A percentile compares a stretch with the other conserved stretches of the same genome.
phyloP scores from a whole-genome alignment of 345 rosid species.

The Melaleuca alternifolia region DNA sequence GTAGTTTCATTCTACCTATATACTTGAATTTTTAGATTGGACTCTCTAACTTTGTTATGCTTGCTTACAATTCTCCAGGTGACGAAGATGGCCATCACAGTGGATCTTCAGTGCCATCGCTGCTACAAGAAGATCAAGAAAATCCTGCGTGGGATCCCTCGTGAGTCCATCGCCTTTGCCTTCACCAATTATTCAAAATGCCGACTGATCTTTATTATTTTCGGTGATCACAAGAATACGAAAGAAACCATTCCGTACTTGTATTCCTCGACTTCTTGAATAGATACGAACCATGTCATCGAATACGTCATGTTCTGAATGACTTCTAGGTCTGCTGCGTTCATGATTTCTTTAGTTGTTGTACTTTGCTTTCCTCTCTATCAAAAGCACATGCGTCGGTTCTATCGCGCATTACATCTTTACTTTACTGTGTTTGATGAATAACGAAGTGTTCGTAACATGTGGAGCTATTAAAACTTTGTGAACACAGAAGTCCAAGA shows the following conservation, averaged over 20 bases:
- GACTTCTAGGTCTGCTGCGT: not conserved
- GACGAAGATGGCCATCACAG: not conserved
- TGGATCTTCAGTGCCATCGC: not conserved
- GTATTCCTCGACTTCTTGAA: not conserved
- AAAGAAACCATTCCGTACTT: not conserved
- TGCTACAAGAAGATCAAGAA: not conserved
- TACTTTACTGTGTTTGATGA: not conserved
- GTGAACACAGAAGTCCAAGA: not conserved
- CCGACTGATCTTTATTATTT: not conserved
- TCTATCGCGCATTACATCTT: not conserved
- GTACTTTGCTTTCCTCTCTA: not conserved
- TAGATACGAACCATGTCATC: not conserved
- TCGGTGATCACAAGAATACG: not conserved
- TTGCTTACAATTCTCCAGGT: not conserved
- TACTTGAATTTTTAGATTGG: not conserved
- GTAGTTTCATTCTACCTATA: not conserved
- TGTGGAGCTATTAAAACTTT: not conserved
- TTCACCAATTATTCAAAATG: not conserved
- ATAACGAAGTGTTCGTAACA: not conserved
- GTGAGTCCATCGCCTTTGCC: not conserved
- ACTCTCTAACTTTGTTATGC: not conserved
- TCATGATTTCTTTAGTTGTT: not conserved
- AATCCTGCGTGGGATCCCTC: not conserved
- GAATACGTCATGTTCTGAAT: not conserved
- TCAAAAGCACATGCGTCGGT: not conserved